Conservation (phyloP, 352 stramenopile species). For the Globisporangium okanoganense region DNA sequence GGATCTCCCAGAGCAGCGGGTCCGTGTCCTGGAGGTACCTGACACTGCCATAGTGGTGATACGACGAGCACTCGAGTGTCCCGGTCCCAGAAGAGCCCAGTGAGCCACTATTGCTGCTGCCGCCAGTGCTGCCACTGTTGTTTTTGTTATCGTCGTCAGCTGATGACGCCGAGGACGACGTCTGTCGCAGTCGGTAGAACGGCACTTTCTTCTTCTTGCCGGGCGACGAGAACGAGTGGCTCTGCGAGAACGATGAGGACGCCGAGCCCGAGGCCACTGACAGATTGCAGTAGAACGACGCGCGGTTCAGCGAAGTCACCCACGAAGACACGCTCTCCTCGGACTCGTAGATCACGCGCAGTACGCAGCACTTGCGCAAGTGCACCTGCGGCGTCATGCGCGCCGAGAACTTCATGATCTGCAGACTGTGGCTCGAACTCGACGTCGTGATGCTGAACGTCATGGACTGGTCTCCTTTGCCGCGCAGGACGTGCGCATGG, state of each 20-base stretch:
- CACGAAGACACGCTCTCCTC: slow-evolving; percentile 44
- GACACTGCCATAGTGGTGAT: slow-evolving; percentile 70
- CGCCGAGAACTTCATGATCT: slow-evolving; percentile 69
- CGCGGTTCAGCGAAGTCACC: slow-evolving; percentile 65
- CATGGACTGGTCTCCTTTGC: slow-evolving; percentile 57
- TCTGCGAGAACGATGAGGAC: slow-evolving; percentile 30
- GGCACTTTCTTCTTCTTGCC: slow-evolving; percentile 32
- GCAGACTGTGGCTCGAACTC: slow-evolving; percentile 42
- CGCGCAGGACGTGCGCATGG: slow-evolving; percentile 59
- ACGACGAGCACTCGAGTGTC: slow-evolving; percentile 28
- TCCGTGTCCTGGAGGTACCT: slow-evolving; percentile 80
- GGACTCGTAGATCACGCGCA: slow-evolving; percentile 57
- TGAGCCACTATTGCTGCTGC: slow-evolving; percentile 4
- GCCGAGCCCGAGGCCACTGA: slow-evolving; percentile 29
- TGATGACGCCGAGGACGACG: slow-evolving; percentile 39
- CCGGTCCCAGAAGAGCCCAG: slow-evolving; percentile 5
- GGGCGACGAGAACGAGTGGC: slow-evolving; percentile 20
- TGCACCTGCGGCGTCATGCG: slow-evolving; percentile 62
- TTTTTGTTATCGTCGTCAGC: slow-evolving; percentile 27
- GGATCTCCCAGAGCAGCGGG: slow-evolving; percentile 78
- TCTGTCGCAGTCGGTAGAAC: slow-evolving; percentile 61
- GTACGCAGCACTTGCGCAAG: slow-evolving; percentile 56
- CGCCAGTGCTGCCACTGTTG: not conserved
- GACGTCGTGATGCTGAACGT: slow-evolving; percentile 70
- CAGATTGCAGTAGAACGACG: slow-evolving; percentile 70